phyloP scores from a whole-genome alignment of 2,329 filamentous ascomycete genomes.

The Xylariomycetidae sp. region DNA sequence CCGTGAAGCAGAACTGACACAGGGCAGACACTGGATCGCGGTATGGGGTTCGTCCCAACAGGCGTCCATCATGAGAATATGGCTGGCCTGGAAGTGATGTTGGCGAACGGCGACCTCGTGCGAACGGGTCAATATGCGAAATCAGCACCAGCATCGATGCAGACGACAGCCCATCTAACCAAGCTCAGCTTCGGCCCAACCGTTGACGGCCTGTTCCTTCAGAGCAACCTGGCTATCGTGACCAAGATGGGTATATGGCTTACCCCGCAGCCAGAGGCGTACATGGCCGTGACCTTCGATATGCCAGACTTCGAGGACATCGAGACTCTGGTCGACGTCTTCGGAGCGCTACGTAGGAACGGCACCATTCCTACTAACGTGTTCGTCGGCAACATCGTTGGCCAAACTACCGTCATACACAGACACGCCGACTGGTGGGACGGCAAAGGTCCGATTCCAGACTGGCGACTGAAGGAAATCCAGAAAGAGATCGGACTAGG shows the following conservation, averaged over 20 bases:
- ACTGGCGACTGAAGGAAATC: neutral
- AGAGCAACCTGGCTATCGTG: neutral
- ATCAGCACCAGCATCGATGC: neutral
- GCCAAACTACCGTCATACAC: neutral
- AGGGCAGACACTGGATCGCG: neutral
- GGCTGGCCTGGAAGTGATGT: neutral
- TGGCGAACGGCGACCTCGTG: neutral
- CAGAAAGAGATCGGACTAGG: neutral
- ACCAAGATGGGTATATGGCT: conserved; percentile 1
- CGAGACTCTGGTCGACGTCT: neutral
- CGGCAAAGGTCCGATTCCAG: neutral
- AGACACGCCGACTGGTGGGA: conserved; percentile 1
- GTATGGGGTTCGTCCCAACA: neutral
- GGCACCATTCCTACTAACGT: neutral
- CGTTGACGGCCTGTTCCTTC: neutral
- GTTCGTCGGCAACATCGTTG: neutral
- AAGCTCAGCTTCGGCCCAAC: neutral
- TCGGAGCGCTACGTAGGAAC: neutral
- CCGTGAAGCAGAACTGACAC: neutral
- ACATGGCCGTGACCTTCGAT: neutral
- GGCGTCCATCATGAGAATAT: conserved; percentile 1
- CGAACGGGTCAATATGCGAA: neutral
- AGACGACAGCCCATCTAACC: neutral
- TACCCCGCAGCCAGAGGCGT: neutral
- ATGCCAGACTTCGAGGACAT: neutral